Evolutionary conservation across 805 yeast genomes (phyloP).

Genomic region (Blastobotrys muscicola): DNA sequence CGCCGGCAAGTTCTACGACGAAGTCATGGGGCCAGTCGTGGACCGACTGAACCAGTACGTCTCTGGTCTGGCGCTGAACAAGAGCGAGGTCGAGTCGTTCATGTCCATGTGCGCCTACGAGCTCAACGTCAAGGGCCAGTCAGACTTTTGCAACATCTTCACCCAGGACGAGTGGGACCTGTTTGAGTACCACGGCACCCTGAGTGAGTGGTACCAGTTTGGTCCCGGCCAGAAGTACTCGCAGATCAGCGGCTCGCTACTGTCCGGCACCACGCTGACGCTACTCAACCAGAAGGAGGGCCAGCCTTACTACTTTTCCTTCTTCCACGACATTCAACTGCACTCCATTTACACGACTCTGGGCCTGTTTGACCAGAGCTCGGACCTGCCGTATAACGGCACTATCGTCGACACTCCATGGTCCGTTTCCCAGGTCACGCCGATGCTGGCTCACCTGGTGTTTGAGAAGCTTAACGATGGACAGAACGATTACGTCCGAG

Average conservation of each 20-base stretch:
- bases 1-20: slow-evolving; percentile 10
- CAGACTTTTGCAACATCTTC: slow-evolving; percentile 28
- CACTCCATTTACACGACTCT: neutral
- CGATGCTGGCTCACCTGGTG: slow-evolving; percentile 24
- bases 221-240: slow-evolving; percentile 41
- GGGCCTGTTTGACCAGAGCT: slow-evolving; percentile 1
- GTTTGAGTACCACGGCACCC: slow-evolving; percentile 35
- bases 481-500: slow-evolving; percentile 36
- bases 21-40: slow-evolving; percentile 14
- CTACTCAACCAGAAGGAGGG: slow-evolving; percentile 33
- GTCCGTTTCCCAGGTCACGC: slow-evolving; percentile 10
- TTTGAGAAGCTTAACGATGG: slow-evolving; percentile 24
- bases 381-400: slow-evolving; percentile 1
- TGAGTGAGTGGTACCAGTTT: slow-evolving; percentile 35
- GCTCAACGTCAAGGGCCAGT: slow-evolving; percentile 37
- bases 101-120: slow-evolving; percentile 43
- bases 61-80: slow-evolving; percentile 24
- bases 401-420: neutral
- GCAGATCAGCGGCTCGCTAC: slow-evolving; percentile 35
- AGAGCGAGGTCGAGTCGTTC: slow-evolving; percentile 34
- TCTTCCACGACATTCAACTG: slow-evolving; percentile 3
- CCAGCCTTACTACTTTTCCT: neutral
- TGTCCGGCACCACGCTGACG: slow-evolving; percentile 38
- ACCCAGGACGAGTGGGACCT: slow-evolving; percentile 40
- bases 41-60: slow-evolving; percentile 18